Base-by-base conservation (phyloP, 1,139 yeast species). In the Tardiomyces blankii region DNA sequence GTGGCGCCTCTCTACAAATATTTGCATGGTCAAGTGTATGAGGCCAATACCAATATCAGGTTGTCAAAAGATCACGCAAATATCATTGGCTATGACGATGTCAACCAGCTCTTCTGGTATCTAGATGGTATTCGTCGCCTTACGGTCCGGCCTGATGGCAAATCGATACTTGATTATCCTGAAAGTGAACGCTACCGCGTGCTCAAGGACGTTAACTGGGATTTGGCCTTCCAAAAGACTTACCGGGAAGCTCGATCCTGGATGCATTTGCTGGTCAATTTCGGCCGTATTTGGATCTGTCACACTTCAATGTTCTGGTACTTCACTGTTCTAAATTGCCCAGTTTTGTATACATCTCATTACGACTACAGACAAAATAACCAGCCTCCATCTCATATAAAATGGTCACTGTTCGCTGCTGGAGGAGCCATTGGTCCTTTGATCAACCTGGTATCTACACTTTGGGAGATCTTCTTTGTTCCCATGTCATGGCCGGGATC, bases 81-180 rank as follows among this genome's bases (percentile, higher is more conserved):
- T 38, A 74, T 80, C 2, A 79, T 87, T 51, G 95, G 96, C 0
- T 87, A 87, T 58, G 96, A 87, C 61, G 96, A 87, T 60, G 71
- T 85, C 44, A 87, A 87, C 60, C 95, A 83, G 59, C 69, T 82
- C 18, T 87, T 87, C 58, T 87, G 96, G 96, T 79, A 79, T 53
- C 73, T 77, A 0, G 73, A 77, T 47, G 86, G 87, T 0, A 62
- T 87, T 12, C 66, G 70, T 43, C 67, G 73, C 41, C 65, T 87
- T 11, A 62, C 57, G 75, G 45, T 57, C 12, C 57, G 79, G 8
- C 54, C 56, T 2, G 70, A 75, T 41, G 74, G 73, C 0, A 60
- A 63, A 18, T 21, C 14, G 1, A 59, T 83, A 8, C 67, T 78
- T 39, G 75, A 71, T 43, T 51, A 73, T 8, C 69, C 74, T 0